Conservation (phyloP, 495 filamentous ascomycete genomes). For the Lasiosphaeris hirsuta region DNA sequence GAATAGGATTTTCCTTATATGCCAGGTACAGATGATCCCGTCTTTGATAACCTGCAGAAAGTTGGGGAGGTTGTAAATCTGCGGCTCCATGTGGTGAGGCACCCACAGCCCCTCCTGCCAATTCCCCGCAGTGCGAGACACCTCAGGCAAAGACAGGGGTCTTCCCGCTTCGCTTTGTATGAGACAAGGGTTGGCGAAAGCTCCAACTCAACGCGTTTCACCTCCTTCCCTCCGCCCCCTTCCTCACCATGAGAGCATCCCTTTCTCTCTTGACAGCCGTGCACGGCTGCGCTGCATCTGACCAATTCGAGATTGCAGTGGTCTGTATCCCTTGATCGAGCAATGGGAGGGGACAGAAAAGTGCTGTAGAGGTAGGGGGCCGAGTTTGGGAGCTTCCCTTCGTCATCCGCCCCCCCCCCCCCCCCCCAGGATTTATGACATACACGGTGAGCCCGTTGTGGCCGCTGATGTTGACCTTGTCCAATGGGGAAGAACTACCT, state of each 20-base stretch:
- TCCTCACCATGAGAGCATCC: not conserved
- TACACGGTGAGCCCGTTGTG: not conserved
- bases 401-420: no score
- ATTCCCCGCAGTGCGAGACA: not conserved
- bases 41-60: no score
- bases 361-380: no score
- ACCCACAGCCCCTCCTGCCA: not conserved
- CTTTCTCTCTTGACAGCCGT: not conserved
- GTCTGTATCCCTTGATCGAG: not conserved
- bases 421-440: no score
- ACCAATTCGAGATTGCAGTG: constrained; percentile 8
- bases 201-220: constrained; percentile 15
- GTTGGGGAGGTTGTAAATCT: no score
- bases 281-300: not conserved
- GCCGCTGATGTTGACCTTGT: not conserved
- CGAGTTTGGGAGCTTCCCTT: no score
- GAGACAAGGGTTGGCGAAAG: not conserved
- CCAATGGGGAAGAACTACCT: not conserved
- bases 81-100: no score
- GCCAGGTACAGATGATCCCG: no score
- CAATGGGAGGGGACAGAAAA: not conserved
- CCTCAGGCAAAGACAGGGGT: not conserved
- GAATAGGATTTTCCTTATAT: no score
- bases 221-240: not conserved
- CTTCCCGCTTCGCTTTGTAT: not conserved